Evolutionary conservation across 176 grass and related monocot species (phyloP), one percentile per base, ranked within the genome.

Genomic region (Elymus sibiricus): DNA sequence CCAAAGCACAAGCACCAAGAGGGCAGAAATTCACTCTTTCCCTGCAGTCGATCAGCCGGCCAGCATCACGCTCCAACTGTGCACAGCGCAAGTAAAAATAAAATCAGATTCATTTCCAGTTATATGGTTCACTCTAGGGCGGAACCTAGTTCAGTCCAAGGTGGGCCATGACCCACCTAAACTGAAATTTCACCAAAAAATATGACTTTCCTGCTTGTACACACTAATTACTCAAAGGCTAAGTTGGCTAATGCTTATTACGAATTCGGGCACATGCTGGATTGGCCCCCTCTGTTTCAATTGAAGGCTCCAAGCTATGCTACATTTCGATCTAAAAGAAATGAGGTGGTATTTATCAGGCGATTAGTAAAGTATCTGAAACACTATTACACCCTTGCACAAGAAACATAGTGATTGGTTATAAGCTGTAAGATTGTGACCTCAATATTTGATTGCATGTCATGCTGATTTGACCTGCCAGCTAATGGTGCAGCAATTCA

Each of bases 1-100:
- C 97, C 88, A 98, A 88, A 82, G 97, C 97, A 91, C 97, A 95
- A 85, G 94, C 97, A 86, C 97, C 97, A 55, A 98, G 88, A 76
- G 97, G 97, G 44, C 94, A 98, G 75, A 95, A 95, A 84, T 98
- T 98, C 84, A 98, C 70, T 32, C 90, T 76, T 78, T 95, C 94
- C 86, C 94, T 94, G 88, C 97, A 98, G 81, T 95, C 90, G 47
- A 91, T 79, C 61, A 98, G 82, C 44, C 97, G 86, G 25, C 92
- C 92, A 73, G 88, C 87, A 94, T 98, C 97, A 65, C 97, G 94
- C 74, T 96, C 94, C 87, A 98, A 87, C 97, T 98, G 82, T 73
- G 42, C 64, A 84, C 53, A 63, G 49, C 44, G 39, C 28, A 42
- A 32, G 79, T 47, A 5, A 46, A 79, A 85, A 74, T 34, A 83